Evolutionary conservation across 257 asterid species (phyloP), one percentile per base, ranked within the genome.

Genomic region (Solanum peruvianum): DNA sequence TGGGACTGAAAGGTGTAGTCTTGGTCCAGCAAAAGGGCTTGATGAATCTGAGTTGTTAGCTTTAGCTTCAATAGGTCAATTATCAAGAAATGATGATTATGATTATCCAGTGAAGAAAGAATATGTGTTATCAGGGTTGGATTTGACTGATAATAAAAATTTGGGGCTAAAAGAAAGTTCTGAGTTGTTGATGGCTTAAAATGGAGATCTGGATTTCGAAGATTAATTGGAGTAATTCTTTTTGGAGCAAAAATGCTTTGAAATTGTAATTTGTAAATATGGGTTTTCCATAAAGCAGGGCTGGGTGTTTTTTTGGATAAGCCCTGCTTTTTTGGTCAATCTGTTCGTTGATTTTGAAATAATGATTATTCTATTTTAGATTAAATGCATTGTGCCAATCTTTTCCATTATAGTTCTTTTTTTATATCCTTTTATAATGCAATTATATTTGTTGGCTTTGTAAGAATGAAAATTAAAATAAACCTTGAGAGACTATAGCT

Each of bases 21-120:
- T 92, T 23, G 96, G 96, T 82, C 94, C 98, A 33, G 92, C 95
- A 2, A 96, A 92, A 73, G 99, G 99, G 8, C 91, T 96, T 0
- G 97, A 95, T 11, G 97, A 93, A n/a, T 84, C 93, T 5, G 98
- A 96, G 86, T 85, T 96, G n/a, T 12, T 93, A 90, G 96, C 97
- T 72, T 92, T 96, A 88, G 98, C 96, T 84, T 92, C 95, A 41
- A 84, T 37, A 21, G 98, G 93, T 47, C 89, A 85, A 83, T 86
- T 95, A 60, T 85, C 98, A 33, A 85, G 76, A 86, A 92, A 88
- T 81, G 69, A 45, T 58, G 13, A 58, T 35, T 25, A 45, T 58
- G 27, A 58, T 29, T 25, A 84, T 8, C 58, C 75, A 1, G 56
- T 86, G 37, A 91, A 91, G 77, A 90, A 82, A 45, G 94, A 89